phyloP scores from a whole-genome alignment of 176 grass and related monocot species.

The Phoenix roebelenii region DNA sequence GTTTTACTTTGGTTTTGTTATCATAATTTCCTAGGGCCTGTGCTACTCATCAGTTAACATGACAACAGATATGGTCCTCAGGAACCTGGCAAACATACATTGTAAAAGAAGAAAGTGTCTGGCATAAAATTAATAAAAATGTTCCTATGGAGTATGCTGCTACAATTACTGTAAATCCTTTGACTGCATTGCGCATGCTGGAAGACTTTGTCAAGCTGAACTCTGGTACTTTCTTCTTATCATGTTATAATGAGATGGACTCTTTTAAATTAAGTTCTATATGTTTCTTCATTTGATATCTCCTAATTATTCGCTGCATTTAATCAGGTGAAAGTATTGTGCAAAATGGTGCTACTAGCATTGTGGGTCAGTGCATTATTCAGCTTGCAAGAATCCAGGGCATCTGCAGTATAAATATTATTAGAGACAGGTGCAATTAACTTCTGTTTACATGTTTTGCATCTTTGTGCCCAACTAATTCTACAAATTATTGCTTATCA shows the following conservation, averaged over 20 bases:
- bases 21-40: background rate
- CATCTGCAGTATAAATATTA: constrained; percentile 70
- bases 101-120: constrained; percentile 48
- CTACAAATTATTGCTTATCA: too few species aligned
- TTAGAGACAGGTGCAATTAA: constrained; percentile 60
- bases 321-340: constrained; percentile 64
- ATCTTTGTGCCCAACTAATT: too few species aligned
- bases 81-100: constrained; percentile 81
- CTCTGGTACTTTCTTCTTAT: constrained; percentile 32
- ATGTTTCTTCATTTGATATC: constrained; percentile 3
- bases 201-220: constrained; percentile 58
- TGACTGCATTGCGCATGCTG: constrained; percentile 67
- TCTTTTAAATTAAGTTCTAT: background rate
- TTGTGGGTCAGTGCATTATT: constrained; percentile 80
- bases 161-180: constrained; percentile 72
- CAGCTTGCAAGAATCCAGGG: constrained; percentile 61
- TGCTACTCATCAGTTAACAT: background rate
- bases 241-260: background rate
- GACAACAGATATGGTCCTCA: constrained; percentile 2
- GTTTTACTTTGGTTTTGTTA: too few species aligned
- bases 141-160: constrained; percentile 76
- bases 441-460: too few species aligned
- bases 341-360: constrained; percentile 84
- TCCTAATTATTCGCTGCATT: constrained; percentile 10
- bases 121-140: constrained; percentile 62